Evolutionary conservation across 2,329 filamentous ascomycete genomes (phyloP).

Genomic region (Parastagonospora nodorum): DNA sequence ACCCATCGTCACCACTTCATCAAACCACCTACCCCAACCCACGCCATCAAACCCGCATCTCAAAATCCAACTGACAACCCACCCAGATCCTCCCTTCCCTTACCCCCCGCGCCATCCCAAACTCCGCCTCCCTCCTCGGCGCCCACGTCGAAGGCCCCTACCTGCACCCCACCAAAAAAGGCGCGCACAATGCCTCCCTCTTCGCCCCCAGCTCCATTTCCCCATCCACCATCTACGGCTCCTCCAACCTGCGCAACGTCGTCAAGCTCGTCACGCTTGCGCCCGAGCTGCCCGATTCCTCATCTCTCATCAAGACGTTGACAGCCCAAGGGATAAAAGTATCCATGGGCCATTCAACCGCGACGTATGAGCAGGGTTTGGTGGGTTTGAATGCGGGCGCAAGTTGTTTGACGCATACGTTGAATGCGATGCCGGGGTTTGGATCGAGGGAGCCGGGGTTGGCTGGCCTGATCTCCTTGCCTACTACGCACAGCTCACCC

Average conservation of each 20-base stretch:
- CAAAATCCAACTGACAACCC: conserved; percentile 4
- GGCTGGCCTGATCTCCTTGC: conserved; percentile 49
- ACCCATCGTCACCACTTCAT: no score
- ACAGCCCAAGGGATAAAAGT: conserved; percentile 50
- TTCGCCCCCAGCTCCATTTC: conserved; percentile 48
- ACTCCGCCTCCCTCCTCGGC: conserved; percentile 58
- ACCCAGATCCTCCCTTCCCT: conserved; percentile 56
- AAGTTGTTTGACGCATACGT: conserved; percentile 58
- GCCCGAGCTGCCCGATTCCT: conserved; percentile 55
- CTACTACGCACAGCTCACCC: conserved; percentile 17
- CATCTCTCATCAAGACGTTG: conserved; percentile 50
- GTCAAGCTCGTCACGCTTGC: conserved; percentile 60
- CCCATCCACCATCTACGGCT: conserved; percentile 53
- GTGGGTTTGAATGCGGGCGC: conserved; percentile 55
- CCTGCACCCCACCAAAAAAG: conserved; percentile 58
- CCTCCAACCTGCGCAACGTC: conserved; percentile 43
- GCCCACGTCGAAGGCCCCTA: conserved; percentile 64
- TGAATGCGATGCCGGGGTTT: conserved; percentile 61
- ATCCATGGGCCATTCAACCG: conserved; percentile 58
- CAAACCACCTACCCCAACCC: no score
- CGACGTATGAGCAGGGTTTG: conserved; percentile 54
- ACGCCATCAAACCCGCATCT: no score
- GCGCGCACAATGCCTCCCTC: conserved; percentile 56
- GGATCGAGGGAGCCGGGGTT: conserved; percentile 59
- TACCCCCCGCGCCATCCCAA: conserved; percentile 48